A percentile compares a stretch with the other conserved stretches of the same genome.
These are phyloP conservation scores for Solanum lycopersicoides DNA, from an alignment of 257 asterid genomes.

Conservation along the genomic window DNA sequence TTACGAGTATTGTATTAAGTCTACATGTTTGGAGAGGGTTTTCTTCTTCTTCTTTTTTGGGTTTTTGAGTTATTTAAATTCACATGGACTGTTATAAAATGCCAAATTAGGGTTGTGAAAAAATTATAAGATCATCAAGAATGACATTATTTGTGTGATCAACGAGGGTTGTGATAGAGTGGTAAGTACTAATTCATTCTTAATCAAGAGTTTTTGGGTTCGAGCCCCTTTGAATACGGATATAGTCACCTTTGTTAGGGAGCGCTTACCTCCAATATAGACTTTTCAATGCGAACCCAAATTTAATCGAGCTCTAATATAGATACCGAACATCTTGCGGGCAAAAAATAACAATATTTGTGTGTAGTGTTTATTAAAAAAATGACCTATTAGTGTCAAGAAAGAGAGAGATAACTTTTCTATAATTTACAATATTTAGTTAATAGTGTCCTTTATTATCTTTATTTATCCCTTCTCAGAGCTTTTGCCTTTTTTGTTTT, in stretches of 20 bases:
- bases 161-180: no score
- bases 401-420: not conserved
- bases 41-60: not conserved
- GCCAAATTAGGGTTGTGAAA: not conserved
- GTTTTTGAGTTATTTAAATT: not conserved
- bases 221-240: no score
- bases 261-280: accelerated
- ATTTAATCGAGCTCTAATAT: no score
- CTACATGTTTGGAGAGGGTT: not conserved
- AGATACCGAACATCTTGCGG: no score
- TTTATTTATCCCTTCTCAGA: not conserved
- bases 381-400: not conserved
- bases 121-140: not conserved
- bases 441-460: not conserved
- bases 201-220: no score
- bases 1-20: not conserved
- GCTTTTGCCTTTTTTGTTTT: no score
- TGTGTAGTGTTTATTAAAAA: not conserved
- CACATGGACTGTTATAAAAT: not conserved
- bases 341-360: no score
- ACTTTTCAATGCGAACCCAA: no score
- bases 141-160: not conserved
- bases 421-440: not conserved
- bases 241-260: no score
- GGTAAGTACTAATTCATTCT: accelerated